Conservation (phyloP, 805 yeast genomes). For the Naumovozyma dairenensis region DNA sequence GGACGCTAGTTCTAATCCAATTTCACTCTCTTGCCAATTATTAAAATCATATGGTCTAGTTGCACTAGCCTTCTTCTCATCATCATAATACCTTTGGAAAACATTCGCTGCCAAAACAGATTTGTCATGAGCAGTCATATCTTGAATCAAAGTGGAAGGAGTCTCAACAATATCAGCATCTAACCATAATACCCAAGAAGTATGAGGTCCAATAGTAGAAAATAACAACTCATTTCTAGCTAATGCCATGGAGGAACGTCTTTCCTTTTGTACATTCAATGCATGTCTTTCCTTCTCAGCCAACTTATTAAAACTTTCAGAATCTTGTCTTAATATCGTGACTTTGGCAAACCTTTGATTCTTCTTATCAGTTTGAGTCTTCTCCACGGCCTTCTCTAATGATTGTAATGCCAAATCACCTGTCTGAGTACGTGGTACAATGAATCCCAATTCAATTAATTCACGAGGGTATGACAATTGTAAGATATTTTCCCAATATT, state of each 20-base stretch:
- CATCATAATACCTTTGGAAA: slow-evolving; percentile 68
- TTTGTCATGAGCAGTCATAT: slow-evolving; percentile 73
- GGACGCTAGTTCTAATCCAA: slow-evolving; percentile 66
- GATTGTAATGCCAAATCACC: slow-evolving; percentile 72
- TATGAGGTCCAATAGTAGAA: slow-evolving; percentile 79
- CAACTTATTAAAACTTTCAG: slow-evolving; percentile 64
- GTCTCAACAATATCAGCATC: slow-evolving; percentile 93
- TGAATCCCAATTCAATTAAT: slow-evolving; percentile 80
- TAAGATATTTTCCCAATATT: slow-evolving; percentile 80
- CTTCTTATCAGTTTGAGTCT: slow-evolving; percentile 53
- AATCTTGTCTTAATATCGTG: slow-evolving; percentile 85
- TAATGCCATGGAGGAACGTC: slow-evolving; percentile 85
- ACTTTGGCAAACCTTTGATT: slow-evolving; percentile 68
- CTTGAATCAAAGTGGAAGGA: slow-evolving; percentile 75
- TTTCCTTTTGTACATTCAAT: slow-evolving; percentile 69
- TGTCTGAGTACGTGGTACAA: slow-evolving; percentile 69
- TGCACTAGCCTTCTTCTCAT: slow-evolving; percentile 41
- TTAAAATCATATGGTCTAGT: slow-evolving; percentile 91
- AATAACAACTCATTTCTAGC: slow-evolving; percentile 88
- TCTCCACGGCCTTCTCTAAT: slow-evolving; percentile 68
- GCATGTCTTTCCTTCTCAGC: slow-evolving; percentile 88
- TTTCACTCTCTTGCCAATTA: slow-evolving; percentile 87
- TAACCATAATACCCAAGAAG: slow-evolving; percentile 94
- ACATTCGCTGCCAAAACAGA: slow-evolving; percentile 90
- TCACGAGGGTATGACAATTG: slow-evolving; percentile 74